Evolutionary conservation across 495 filamentous ascomycete genomes (phyloP).

Genomic region (Penicillium egyptiacum): DNA sequence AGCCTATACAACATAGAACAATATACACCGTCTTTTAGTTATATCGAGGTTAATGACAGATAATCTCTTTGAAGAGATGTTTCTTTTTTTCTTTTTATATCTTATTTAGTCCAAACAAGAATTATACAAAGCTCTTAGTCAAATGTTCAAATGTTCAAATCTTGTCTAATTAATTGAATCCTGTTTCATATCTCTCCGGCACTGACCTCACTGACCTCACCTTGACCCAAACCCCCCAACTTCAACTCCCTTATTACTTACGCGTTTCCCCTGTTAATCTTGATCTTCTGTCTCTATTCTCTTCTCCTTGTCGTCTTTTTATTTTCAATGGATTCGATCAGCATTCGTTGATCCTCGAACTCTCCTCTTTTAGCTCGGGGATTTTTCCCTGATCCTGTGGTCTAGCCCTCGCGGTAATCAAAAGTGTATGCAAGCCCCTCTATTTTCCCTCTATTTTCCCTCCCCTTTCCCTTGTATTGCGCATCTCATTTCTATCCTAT

Average conservation of each 20-base stretch:
- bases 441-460: slow-evolving; percentile 2
- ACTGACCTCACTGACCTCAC: slow-evolving; percentile 19
- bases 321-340: slow-evolving; percentile 18
- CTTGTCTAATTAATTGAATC: slow-evolving; percentile 1
- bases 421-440: slow-evolving; percentile 9
- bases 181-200: slow-evolving; percentile 12
- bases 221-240: slow-evolving; percentile 16
- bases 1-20: no score
- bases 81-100: neutral
- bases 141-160: neutral
- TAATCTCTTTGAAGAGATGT: neutral
- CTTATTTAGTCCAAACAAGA: slow-evolving; percentile 11
- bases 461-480: neutral
- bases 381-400: slow-evolving; percentile 19
- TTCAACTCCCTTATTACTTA: slow-evolving; percentile 15
- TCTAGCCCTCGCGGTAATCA: slow-evolving; percentile 6
- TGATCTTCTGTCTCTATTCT: neutral
- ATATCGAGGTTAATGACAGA: neutral
- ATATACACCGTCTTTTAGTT: slow-evolving; percentile 29
- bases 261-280: slow-evolving; percentile 12
- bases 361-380: slow-evolving; percentile 9
- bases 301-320: neutral
- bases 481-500: slow-evolving; percentile 2
- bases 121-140: slow-evolving; percentile 11
- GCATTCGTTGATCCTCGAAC: slow-evolving; percentile 9